Percentiles rank a stretch among this genome's conserved stretches.
Conservation (phyloP, 2,329 filamentous ascomycete species). For the Helotiales sp. region DNA sequence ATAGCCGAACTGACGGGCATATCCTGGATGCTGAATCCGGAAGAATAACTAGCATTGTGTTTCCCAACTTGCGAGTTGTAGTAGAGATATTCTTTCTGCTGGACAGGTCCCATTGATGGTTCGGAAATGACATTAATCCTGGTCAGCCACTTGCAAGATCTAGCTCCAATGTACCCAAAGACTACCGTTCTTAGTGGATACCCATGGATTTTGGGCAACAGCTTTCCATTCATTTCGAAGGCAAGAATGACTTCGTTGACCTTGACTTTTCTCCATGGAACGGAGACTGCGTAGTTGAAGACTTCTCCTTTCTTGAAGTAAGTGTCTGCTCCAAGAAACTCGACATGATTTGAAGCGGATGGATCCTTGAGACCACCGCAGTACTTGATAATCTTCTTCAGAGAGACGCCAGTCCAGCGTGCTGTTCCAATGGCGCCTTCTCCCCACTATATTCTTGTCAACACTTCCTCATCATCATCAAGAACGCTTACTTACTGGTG, state of each 20-base stretch:
- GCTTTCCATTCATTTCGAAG: constrained; percentile 65
- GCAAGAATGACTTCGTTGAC: constrained; percentile 65
- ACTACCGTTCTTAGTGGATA: constrained; percentile 63
- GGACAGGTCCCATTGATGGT: constrained; percentile 57
- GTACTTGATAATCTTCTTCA: constrained; percentile 70
- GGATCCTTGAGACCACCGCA: constrained; percentile 58
- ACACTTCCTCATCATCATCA: background rate
- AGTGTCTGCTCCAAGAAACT: constrained; percentile 69
- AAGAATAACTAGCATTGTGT: constrained; percentile 64
- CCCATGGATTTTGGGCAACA: constrained; percentile 64
- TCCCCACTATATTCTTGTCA: constrained; percentile 44
- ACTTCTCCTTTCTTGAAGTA: constrained; percentile 67
- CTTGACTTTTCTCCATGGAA: constrained; percentile 68
- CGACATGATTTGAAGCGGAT: constrained; percentile 57
- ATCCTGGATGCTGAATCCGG: constrained; percentile 68
- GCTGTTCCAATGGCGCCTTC: constrained; percentile 70
- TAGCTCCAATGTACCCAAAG: constrained; percentile 66
- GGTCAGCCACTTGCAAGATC: constrained; percentile 69
- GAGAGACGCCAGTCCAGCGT: constrained; percentile 59
- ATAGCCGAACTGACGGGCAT: constrained; percentile 69
- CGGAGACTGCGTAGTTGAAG: constrained; percentile 66
- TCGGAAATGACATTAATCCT: constrained; percentile 59
- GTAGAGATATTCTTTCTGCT: constrained; percentile 66
- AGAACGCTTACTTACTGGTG: constrained; percentile 10
- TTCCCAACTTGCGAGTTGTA: constrained; percentile 68